phyloP scores from a whole-genome alignment of 1,139 yeast genomes.

The Nakaseomyces delphensis region DNA sequence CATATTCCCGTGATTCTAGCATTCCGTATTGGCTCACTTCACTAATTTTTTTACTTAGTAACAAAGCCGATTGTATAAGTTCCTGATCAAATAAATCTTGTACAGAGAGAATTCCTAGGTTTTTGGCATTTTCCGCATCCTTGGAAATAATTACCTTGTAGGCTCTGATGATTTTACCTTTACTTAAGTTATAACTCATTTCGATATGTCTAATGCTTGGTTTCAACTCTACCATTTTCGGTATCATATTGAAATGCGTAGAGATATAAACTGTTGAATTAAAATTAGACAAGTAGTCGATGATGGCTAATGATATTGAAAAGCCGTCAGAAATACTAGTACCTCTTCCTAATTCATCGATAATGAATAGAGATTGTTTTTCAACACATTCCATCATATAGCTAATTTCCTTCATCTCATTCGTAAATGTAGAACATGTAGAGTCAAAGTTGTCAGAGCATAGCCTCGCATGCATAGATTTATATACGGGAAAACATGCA shows the following conservation, averaged over 20 bases:
- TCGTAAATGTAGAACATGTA: constrained; percentile 36
- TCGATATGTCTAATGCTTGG: constrained; percentile 31
- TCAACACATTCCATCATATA: constrained; percentile 34
- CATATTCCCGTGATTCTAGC: not conserved
- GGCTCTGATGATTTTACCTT: not conserved
- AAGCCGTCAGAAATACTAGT: constrained; percentile 39
- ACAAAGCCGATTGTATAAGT: not conserved
- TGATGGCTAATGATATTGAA: constrained; percentile 35
- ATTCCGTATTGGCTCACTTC: constrained; percentile 1
- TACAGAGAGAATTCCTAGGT: not conserved
- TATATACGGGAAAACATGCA: constrained; percentile 34
- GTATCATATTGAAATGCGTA: constrained; percentile 37
- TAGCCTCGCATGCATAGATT: constrained; percentile 35
- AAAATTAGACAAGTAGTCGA: constrained; percentile 30
- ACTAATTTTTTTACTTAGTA: constrained; percentile 3
- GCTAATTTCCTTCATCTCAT: constrained; percentile 41
- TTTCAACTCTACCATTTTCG: constrained; percentile 29
- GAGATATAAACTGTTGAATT: constrained; percentile 33
- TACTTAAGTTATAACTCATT: constrained; percentile 24
- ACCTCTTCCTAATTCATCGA: constrained; percentile 43
- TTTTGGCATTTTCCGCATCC: not conserved
- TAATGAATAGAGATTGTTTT: constrained; percentile 32
- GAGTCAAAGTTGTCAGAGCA: constrained; percentile 33
- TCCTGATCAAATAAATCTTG: not conserved
- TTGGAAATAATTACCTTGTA: not conserved